A percentile compares a stretch with the other conserved stretches of the same genome.
Conservation (phyloP, 306 rosid species). For the Quercus robur region DNA sequence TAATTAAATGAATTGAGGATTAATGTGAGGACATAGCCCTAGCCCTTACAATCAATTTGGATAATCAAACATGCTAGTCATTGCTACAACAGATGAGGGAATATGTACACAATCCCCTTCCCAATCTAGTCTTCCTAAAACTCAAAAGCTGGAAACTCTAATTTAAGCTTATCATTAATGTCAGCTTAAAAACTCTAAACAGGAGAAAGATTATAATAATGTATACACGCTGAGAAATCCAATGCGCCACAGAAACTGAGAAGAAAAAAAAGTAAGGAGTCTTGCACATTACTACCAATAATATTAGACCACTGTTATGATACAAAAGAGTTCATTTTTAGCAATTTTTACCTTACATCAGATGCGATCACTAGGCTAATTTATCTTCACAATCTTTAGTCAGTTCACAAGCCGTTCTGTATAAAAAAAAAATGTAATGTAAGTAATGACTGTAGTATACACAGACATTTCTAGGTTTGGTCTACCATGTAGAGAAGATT, state of each 20-base stretch:
- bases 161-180: slow-evolving; percentile 4
- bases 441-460: not conserved
- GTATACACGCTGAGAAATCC: slow-evolving; percentile 44
- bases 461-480: not conserved
- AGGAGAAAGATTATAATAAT: slow-evolving; percentile 11
- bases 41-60: slow-evolving; percentile 12
- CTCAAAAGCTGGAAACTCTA: slow-evolving; percentile 22
- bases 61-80: not conserved
- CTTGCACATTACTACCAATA: slow-evolving; percentile 32
- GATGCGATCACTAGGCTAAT: slow-evolving; percentile 54
- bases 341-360: slow-evolving; percentile 53
- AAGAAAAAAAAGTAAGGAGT: slow-evolving; percentile 22
- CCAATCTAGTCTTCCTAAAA: slow-evolving; percentile 25
- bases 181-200: not conserved
- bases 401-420: slow-evolving; percentile 75
- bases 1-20: slow-evolving; percentile 7
- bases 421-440: slow-evolving; percentile 17
- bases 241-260: slow-evolving; percentile 35
- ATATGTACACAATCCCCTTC: slow-evolving; percentile 27
- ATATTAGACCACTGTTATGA: slow-evolving; percentile 42
- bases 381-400: slow-evolving; percentile 63
- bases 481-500: not conserved
- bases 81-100: slow-evolving; percentile 7
- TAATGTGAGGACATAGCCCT: not conserved
- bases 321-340: slow-evolving; percentile 48